Base-by-base conservation (phyloP, 2,329 filamentous ascomycete species). In the Pseudogymnoascus sp. region DNA sequence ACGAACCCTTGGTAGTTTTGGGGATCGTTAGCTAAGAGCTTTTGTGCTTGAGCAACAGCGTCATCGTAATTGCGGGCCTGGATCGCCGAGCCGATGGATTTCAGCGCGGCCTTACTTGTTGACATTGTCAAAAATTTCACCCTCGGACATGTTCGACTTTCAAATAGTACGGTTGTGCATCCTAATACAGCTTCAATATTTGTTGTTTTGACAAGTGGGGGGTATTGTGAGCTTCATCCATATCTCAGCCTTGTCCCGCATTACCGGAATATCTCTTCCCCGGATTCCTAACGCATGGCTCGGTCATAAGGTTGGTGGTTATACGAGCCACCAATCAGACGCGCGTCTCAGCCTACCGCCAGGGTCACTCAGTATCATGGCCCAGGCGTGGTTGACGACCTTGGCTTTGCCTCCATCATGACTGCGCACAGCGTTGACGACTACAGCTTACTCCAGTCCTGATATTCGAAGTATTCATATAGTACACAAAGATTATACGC, bases 1-100 rank as follows among this genome's bases (percentile, higher is more conserved):
- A 74, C 85, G 66, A 78, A 91, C 83, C 86, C 92, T 75, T 93
- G 91, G 76, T 96, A 95, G 74, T 88, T 96, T 67, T 87, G 83
- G 1, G 87, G 78, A 66, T 97, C 92, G 67, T 83, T 83, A 62
- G 87, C 80, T 59, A 96, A 78, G 38, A 96, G 79, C 28, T 83
- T 82, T 65, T 85, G 81, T 4, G 90, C 87, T 73, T 91, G 86
- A 31, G 83, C 78, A 61, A 87, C 81, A 47, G 89, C 91, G 71
- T 89, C 87, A 65, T 89, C 87, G 78, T 87, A 96, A 71, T 95
- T 88, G 70, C 90, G 84, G 65, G 87, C 83, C 72, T 91, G 89
- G 68, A 96, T 82, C 57, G 88, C 87, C 67, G 89, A 83, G 72
- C 88, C 90, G 68, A 95, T 89, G 68, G 87, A 85, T 78, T 96